Conservation (phyloP, 148 eudicot genomes). For the Hydrangea macrophylla region DNA sequence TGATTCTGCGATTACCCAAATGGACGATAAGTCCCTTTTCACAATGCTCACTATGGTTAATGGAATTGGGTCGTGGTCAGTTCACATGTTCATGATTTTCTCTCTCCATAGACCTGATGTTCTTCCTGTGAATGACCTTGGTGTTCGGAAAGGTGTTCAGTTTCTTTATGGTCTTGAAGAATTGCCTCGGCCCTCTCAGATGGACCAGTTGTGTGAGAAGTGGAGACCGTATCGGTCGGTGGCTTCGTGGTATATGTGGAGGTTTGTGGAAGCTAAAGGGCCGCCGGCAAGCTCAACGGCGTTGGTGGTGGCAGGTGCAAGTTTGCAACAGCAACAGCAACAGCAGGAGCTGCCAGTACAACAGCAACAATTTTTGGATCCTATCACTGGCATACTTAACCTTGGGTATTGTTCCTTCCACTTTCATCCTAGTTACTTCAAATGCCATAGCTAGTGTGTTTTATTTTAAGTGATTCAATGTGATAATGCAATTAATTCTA, state of each 20-base stretch:
- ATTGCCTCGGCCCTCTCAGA: conserved; percentile 51
- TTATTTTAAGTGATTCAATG: background rate
- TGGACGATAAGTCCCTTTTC: conserved; percentile 61
- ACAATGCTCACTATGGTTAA: conserved; percentile 65
- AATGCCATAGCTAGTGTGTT: background rate
- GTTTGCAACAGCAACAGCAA: conserved; percentile 25
- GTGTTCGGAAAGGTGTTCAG: conserved; percentile 54
- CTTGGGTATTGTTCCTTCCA: conserved; percentile 35
- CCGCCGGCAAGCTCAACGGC: conserved; percentile 25
- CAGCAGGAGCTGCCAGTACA: conserved; percentile 13
- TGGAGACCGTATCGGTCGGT: conserved; percentile 61
- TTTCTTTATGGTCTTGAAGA: conserved; percentile 42
- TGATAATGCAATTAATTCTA: background rate
- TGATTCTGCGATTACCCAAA: conserved; percentile 29
- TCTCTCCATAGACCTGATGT: conserved; percentile 58
- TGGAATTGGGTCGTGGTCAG: conserved; percentile 66
- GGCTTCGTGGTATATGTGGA: conserved; percentile 60
- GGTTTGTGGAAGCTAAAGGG: conserved; percentile 44
- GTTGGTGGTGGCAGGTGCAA: conserved; percentile 2
- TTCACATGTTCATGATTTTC: conserved; percentile 64
- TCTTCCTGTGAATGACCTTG: conserved; percentile 51
- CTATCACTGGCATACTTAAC: conserved; percentile 44
- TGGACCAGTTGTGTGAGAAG: conserved; percentile 60
- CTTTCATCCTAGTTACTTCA: background rate
- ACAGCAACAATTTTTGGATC: conserved; percentile 45